These are phyloP conservation scores for Cyclotella cryptica DNA, from an alignment of 108 stramenopile species.

Conservation along the genomic window DNA sequence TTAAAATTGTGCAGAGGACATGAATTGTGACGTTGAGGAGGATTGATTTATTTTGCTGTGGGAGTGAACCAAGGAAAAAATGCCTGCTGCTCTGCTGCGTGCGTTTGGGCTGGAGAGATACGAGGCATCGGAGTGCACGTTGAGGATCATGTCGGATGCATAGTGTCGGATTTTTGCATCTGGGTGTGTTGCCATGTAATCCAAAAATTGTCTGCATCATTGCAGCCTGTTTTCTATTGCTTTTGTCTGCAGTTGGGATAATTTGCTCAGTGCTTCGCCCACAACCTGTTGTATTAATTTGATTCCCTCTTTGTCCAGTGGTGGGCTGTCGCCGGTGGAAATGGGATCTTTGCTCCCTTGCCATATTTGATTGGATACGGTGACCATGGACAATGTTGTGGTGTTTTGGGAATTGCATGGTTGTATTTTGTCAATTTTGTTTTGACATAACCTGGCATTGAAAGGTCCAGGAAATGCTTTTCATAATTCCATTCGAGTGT, in stretches of 20 bases:
- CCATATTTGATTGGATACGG: background rate
- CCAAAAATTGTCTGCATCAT: conserved; percentile 32
- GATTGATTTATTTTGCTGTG: background rate
- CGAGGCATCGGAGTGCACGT: conserved; percentile 31
- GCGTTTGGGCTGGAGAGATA: conserved; percentile 43
- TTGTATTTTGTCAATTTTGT: background rate
- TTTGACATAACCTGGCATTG: conserved; percentile 23
- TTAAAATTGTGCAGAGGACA: conserved; percentile 17
- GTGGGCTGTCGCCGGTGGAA: too few relatives aligned
- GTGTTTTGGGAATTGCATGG: background rate
- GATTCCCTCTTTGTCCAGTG: too few relatives aligned
- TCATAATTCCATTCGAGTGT: conserved; percentile 25
- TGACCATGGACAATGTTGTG: background rate
- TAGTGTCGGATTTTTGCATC: conserved; percentile 44
- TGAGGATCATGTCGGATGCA: conserved; percentile 42
- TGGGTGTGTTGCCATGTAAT: conserved; percentile 12
- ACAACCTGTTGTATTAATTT: too few relatives aligned
- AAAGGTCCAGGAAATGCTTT: background rate
- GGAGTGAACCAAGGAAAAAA: conserved; percentile 18
- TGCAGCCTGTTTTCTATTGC: background rate
- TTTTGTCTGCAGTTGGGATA: conserved; percentile 20
- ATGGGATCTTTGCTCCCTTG: too few relatives aligned
- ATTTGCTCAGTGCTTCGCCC: conserved; percentile 14
- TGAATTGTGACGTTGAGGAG: conserved; percentile 37
- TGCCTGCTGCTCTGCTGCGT: conserved; percentile 41